These are phyloP conservation scores for Elongisporangium anandrum DNA, from an alignment of 352 stramenopile species.

Conservation along the genomic window DNA sequence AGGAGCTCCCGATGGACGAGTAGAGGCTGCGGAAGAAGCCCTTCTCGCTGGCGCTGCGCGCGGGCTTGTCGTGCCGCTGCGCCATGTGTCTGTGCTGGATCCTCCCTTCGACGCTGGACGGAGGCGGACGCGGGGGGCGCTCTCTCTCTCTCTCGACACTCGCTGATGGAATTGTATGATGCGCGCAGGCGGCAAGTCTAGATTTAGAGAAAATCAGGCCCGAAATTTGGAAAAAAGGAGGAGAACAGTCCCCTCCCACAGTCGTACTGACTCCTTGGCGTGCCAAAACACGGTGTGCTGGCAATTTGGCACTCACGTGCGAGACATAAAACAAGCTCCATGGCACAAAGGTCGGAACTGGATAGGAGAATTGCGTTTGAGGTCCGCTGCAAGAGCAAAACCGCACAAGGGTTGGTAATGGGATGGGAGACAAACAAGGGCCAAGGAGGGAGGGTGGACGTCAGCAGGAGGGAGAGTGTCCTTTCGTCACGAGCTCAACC, in stretches of 20 bases:
- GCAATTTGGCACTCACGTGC: background rate
- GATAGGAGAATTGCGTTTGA: background rate
- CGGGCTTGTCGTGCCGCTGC: background rate
- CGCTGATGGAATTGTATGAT: background rate
- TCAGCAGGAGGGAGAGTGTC: background rate
- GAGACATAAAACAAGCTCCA: background rate
- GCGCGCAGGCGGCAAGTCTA: background rate
- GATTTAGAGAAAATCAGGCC: background rate
- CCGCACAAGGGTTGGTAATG: background rate
- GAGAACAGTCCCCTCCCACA: background rate
- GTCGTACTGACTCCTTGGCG: background rate
- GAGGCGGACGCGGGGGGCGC: too few relatives aligned
- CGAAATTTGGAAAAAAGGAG: background rate
- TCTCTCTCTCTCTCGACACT: background rate
- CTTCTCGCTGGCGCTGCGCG: slow-evolving; percentile 17
- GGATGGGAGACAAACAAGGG: background rate
- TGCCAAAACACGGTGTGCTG: background rate
- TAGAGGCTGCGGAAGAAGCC: slow-evolving; percentile 65
- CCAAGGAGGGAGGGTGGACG: background rate
- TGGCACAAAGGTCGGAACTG: background rate
- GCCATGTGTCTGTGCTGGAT: background rate
- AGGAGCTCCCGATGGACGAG: slow-evolving; percentile 52
- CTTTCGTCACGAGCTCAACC: background rate
- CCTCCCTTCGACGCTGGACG: background rate
- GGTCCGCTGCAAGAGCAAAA: background rate